Evolutionary conservation across 345 rosid species (phyloP).

Genomic region (Pelargonium nanum): DNA sequence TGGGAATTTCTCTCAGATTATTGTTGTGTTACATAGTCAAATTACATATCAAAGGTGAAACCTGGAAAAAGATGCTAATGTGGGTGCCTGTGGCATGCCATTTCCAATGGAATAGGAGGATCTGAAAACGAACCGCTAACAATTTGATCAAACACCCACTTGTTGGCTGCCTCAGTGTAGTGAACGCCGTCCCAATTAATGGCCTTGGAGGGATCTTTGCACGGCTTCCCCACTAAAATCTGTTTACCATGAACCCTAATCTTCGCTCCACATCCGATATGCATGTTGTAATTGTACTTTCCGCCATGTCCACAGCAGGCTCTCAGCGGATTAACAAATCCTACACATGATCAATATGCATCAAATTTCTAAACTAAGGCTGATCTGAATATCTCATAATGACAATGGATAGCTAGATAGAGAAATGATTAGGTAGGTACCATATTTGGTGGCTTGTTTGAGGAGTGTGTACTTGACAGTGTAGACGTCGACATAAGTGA

Average conservation of each 20-base stretch:
- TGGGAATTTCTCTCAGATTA: too few species aligned
- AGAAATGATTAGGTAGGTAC: too few species aligned
- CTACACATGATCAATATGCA: constrained; percentile 4
- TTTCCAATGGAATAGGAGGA: constrained; percentile 8
- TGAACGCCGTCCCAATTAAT: constrained; percentile 14
- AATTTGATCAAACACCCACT: constrained; percentile 10
- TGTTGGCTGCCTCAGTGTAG: constrained; percentile 15
- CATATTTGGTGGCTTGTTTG: constrained; percentile 27
- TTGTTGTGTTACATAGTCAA: background rate
- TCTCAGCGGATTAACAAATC: constrained; percentile 19
- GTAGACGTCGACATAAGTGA: constrained; percentile 53
- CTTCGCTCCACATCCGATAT: constrained; percentile 5
- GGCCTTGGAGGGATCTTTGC: constrained; percentile 1
- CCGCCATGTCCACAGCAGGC: constrained; percentile 33
- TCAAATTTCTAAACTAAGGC: background rate
- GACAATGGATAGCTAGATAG: background rate
- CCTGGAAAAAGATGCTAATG: too few species aligned
- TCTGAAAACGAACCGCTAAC: constrained; percentile 7
- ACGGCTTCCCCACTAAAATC: constrained; percentile 1
- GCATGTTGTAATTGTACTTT: constrained; percentile 14
- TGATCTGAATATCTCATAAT: background rate
- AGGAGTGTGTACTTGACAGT: constrained; percentile 32
- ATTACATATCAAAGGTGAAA: too few species aligned
- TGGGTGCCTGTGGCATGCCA: constrained; percentile 11
- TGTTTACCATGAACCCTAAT: constrained; percentile 1